These are phyloP conservation scores for Colletotrichum sp. DNA, from an alignment of 2,329 filamentous ascomycete genomes.

Conservation along the genomic window DNA sequence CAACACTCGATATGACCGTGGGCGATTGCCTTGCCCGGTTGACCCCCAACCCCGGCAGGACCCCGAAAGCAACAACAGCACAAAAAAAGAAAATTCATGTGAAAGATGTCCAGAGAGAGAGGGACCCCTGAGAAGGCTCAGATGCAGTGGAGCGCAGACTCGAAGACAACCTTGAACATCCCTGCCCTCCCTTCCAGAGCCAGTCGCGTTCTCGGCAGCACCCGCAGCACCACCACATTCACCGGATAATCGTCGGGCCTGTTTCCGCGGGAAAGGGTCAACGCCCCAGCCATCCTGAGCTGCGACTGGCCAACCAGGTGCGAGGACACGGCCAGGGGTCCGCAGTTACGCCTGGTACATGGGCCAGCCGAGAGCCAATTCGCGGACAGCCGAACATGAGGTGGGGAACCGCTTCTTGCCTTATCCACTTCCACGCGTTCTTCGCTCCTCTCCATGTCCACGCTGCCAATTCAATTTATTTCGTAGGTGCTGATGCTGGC, in stretches of 20 bases:
- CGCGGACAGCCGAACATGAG: background rate
- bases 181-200: background rate
- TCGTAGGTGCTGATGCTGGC: background rate
- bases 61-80: background rate
- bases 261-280: background rate
- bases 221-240: background rate
- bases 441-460: background rate
- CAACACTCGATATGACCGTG: background rate
- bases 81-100: background rate
- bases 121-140: background rate
- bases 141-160: background rate
- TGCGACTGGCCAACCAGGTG: background rate
- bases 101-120: background rate
- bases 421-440: constrained; percentile 13
- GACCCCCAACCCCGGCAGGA: background rate
- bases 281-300: background rate
- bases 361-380: background rate
- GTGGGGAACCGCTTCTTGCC: background rate
- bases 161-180: background rate
- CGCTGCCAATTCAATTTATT: background rate
- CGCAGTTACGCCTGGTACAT: background rate
- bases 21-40: background rate
- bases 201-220: background rate
- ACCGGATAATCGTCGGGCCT: constrained; percentile 7
- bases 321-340: background rate